Conservation (phyloP, 2,329 filamentous ascomycete genomes). For the Stachybotrys elegans region DNA sequence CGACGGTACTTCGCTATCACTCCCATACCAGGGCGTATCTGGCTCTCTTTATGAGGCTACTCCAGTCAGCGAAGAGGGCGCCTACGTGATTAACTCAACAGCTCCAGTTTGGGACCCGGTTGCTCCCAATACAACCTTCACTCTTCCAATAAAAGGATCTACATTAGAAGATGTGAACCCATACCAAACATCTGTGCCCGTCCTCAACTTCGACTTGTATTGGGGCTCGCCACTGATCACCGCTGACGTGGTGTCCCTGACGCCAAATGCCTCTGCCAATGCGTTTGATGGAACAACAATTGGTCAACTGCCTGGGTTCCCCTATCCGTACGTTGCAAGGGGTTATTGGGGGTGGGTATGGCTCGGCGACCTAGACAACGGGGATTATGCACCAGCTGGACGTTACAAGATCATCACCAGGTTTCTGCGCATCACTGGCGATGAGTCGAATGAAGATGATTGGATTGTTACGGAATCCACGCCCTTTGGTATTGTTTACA, state of each 20-base stretch:
- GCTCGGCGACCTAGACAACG: slow-evolving; percentile 35
- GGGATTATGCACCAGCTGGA: slow-evolving; percentile 34
- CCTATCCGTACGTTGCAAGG: not conserved
- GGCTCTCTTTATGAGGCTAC: slow-evolving; percentile 12
- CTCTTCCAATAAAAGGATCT: not conserved
- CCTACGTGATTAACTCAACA: not conserved
- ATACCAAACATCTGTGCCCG: not conserved
- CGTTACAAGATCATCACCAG: slow-evolving; percentile 36
- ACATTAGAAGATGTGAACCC: not conserved
- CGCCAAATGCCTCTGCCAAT: not conserved
- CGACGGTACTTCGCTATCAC: slow-evolving; percentile 24
- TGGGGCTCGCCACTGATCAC: not conserved
- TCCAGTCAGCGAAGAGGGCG: not conserved
- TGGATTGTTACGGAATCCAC: slow-evolving; percentile 24
- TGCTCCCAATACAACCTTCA: not conserved
- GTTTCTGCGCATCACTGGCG: slow-evolving; percentile 39
- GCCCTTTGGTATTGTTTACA: not conserved
- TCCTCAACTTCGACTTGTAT: not conserved
- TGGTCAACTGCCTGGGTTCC: not conserved
- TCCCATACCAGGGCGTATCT: slow-evolving; percentile 32
- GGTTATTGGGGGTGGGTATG: slow-evolving; percentile 16
- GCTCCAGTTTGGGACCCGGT: not conserved
- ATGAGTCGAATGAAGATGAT: slow-evolving; percentile 27
- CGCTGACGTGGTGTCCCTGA: not conserved
- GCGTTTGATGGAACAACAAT: not conserved